Evolutionary conservation across 768 basidiomycete genomes (phyloP), one percentile per base, ranked within the genome.

Genomic region (Hortiboletus flavorubellus): DNA sequence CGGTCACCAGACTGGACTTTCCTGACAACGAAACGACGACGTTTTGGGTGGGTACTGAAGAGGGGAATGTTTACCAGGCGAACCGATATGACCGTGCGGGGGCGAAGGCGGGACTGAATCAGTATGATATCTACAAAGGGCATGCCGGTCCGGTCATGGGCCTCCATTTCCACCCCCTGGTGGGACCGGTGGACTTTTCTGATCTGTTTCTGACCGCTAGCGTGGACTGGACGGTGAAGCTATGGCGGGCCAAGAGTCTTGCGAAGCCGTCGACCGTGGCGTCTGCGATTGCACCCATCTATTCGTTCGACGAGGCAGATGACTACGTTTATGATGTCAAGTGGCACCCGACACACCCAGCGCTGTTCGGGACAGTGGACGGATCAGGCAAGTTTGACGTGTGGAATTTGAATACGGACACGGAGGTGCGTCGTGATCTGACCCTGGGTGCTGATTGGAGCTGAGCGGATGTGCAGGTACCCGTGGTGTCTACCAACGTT

Each of bases 251-350:
- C 8, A 91, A 86, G 72, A 84, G 82, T 11, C 73, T 87, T 38
- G 78, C 87, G 41, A 91, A 91, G 71, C 82, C 89, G 8, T 86
- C 87, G 8, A 85, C 86, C 37, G 65, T 75, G 1, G 75, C 76
- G 16, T 69, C 69, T 9, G 69, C 72, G 16, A 77, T 95, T n/a
- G 43, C 82, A 0, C 91, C 96, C 3, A 62, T 98, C 23, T 89
- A 95, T 68, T 93, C 92, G 39, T 98, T 99, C 65, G 96, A 99
- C 61, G 96, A 98, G 71, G 91, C 94, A 12, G 93, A 95, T 67
- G 97, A 99, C 70, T 98, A 98, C 68, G 96, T 99, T 10, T 98
- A 97, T 73, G 97, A 98, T 74, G 95, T 93, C 44, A 91, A 89
- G 69, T 99, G 97, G 97, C 97, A 99, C 69, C 94, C 96, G 7